Conservation (phyloP, 371 early-diverging fungal species). For the Mucor racemosus region DNA sequence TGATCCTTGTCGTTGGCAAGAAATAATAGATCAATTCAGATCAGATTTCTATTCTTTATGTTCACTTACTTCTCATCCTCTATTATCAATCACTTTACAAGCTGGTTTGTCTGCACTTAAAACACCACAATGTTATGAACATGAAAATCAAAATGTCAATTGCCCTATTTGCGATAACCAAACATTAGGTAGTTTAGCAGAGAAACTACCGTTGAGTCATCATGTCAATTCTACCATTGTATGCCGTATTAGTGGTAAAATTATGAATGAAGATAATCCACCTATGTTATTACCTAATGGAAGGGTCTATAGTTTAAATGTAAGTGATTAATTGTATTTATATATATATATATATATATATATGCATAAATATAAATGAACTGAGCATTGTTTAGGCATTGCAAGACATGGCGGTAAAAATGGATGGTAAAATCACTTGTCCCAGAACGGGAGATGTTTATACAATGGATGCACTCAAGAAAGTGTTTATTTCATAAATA, state of each 20-base stretch:
- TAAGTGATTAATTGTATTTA: slow-evolving; percentile 26
- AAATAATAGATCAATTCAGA: slow-evolving; percentile 79
- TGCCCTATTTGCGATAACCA: slow-evolving; percentile 92
- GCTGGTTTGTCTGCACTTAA: slow-evolving; percentile 94
- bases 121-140: slow-evolving; percentile 79
- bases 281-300: slow-evolving; percentile 96
- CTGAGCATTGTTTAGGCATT: slow-evolving; percentile 61
- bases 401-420: slow-evolving; percentile 78
- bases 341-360: neutral
- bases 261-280: slow-evolving; percentile 94
- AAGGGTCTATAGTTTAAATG: slow-evolving; percentile 85
- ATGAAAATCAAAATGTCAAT: slow-evolving; percentile 80
- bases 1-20: slow-evolving; percentile 79
- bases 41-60: slow-evolving; percentile 84
- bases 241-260: slow-evolving; percentile 85
- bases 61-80: slow-evolving; percentile 81
- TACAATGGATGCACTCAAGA: slow-evolving; percentile 71
- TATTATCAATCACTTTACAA: slow-evolving; percentile 85
- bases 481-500: slow-evolving; percentile 81
- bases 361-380: too few relatives aligned
- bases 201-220: slow-evolving; percentile 85
- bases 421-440: slow-evolving; percentile 79
- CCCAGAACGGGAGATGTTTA: slow-evolving; percentile 77
- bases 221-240: slow-evolving; percentile 93
- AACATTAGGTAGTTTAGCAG: slow-evolving; percentile 85